phyloP scores from a whole-genome alignment of 441 rosid species.

The Gossypium laxum region DNA sequence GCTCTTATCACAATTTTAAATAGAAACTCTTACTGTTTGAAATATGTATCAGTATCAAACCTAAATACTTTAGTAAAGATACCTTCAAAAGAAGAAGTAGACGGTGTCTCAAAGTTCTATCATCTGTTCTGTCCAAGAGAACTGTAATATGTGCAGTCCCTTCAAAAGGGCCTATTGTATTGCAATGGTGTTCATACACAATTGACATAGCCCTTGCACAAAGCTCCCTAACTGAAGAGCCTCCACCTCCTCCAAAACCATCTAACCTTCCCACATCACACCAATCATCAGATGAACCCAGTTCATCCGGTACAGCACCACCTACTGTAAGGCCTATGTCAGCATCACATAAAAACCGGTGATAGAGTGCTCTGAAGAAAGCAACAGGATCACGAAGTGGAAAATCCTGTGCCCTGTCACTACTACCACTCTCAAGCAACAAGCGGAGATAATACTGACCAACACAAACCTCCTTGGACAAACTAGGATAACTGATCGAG shows the following conservation, averaged over 20 bases:
- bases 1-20: not conserved
- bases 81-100: conserved; percentile 93
- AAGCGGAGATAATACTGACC: conserved; percentile 95
- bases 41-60: not conserved
- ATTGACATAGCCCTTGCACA: conserved; percentile 99
- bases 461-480: conserved; percentile 97
- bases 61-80: not conserved
- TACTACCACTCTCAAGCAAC: conserved; percentile 88
- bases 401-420: conserved; percentile 92
- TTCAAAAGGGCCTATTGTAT: conserved; percentile 78
- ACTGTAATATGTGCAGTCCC: conserved; percentile 92
- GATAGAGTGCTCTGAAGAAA: conserved; percentile 96
- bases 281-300: conserved; percentile 97
- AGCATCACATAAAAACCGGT: conserved; percentile 95
- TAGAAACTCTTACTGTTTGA: not conserved
- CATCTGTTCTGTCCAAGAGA: conserved; percentile 91
- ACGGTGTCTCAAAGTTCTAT: conserved; percentile 95
- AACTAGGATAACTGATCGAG: conserved; percentile 76
- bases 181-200: conserved; percentile 89
- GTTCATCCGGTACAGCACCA: conserved; percentile 92
- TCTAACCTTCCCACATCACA: conserved; percentile 97
- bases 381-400: conserved; percentile 96
- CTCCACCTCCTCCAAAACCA: conserved; percentile 99
- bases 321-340: conserved; percentile 91
- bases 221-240: conserved; percentile 94